Conservation (phyloP, 2,329 filamentous ascomycete species). For the Colletotrichum sp. region DNA sequence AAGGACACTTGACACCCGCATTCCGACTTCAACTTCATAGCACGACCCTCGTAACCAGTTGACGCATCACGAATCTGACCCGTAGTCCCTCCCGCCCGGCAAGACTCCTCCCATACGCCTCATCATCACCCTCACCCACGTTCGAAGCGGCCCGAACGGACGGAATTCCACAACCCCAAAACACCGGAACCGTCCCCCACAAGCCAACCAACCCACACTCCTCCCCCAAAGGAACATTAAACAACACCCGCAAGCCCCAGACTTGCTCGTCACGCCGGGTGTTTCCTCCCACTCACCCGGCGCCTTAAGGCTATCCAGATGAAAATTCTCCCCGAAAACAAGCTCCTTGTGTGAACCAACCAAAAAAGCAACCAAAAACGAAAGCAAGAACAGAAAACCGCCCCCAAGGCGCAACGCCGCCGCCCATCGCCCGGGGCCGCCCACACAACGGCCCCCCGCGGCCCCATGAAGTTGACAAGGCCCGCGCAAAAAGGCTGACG, state of each 20-base stretch:
- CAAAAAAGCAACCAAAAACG: not conserved
- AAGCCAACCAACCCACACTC: not conserved
- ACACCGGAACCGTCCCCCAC: not conserved
- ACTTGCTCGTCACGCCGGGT: not conserved
- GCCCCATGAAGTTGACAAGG: not conserved
- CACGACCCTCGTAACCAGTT: not conserved
- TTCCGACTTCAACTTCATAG: not conserved
- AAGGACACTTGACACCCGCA: not conserved
- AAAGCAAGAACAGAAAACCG: not conserved
- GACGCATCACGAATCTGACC: not conserved
- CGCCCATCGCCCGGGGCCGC: not conserved
- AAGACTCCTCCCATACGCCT: not conserved
- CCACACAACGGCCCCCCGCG: not conserved
- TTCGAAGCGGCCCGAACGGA: not conserved
- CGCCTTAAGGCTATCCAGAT: not conserved
- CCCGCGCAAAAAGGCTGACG: not conserved
- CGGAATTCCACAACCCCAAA: not conserved
- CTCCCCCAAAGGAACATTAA: not conserved
- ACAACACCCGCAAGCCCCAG: not conserved
- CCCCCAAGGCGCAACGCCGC: not conserved
- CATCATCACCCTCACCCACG: not conserved
- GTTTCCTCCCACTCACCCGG: not conserved
- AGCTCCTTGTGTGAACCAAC: not conserved
- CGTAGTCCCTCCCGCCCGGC: not conserved
- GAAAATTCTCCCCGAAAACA: not conserved